Percentiles rank a stretch among this genome's conserved stretches.
Evolutionary conservation across 257 asterid genomes (phyloP).

Genomic region (Rehmannia glutinosa): DNA sequence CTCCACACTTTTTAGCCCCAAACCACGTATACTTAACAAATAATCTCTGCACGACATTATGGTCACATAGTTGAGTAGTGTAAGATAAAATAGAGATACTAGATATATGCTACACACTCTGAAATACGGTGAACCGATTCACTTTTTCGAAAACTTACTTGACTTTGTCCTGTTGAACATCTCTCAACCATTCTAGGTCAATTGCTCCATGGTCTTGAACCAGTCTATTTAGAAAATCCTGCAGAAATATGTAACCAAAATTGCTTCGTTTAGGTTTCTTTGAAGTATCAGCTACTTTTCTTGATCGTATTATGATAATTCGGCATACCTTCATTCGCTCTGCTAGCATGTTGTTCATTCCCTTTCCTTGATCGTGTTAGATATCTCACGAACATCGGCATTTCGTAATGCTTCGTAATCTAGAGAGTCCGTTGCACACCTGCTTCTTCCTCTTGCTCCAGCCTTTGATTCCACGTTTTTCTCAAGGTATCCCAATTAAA

Average conservation of each 20-base stretch:
- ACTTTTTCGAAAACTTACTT: slow-evolving; percentile 44
- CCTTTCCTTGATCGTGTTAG: too few relatives aligned
- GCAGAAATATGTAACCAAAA: slow-evolving; percentile 31
- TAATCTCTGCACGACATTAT: slow-evolving; percentile 59
- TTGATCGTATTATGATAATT: too few relatives aligned
- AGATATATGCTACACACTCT: neutral
- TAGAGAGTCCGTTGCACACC: too few relatives aligned
- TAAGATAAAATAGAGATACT: too few relatives aligned
- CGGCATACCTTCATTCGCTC: too few relatives aligned
- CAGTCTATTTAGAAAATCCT: slow-evolving; percentile 74
- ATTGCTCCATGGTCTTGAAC: slow-evolving; percentile 74
- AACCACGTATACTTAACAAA: slow-evolving; percentile 64
- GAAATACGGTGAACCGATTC: neutral
- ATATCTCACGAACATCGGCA: too few relatives aligned
- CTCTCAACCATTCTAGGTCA: too few relatives aligned
- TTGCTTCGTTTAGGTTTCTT: neutral
- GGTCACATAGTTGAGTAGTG: slow-evolving; percentile 12
- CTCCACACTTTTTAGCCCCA: slow-evolving; percentile 84
- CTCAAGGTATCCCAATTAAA: slow-evolving; percentile 70
- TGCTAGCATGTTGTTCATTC: too few relatives aligned
- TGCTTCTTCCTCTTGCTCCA: slow-evolving; percentile 41
- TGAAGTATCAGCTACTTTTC: neutral
- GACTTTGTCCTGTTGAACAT: slow-evolving; percentile 63
- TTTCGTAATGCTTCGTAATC: too few relatives aligned
- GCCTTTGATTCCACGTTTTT: slow-evolving; percentile 32